These are phyloP conservation scores for Plenodomus tracheiphilus DNA, from an alignment of 2,329 filamentous ascomycete species.

Conservation along the genomic window DNA sequence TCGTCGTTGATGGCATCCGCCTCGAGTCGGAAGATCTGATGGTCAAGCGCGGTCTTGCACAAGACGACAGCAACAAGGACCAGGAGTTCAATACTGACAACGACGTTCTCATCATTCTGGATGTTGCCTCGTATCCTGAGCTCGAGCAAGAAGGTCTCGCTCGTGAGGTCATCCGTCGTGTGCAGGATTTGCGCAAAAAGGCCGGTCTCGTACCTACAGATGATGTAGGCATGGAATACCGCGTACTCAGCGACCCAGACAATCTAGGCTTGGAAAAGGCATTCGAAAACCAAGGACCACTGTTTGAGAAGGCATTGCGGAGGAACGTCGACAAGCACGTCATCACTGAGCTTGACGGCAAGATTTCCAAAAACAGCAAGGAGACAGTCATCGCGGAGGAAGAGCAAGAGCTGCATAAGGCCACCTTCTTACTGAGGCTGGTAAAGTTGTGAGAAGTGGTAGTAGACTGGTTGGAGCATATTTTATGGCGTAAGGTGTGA, in stretches of 20 bases:
- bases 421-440: constrained; percentile 75
- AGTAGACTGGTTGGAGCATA: background rate
- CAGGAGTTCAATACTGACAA: constrained; percentile 87
- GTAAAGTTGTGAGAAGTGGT: constrained; percentile 62
- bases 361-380: constrained; percentile 54
- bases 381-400: constrained; percentile 74
- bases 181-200: constrained; percentile 92
- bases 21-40: constrained; percentile 81
- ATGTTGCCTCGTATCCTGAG: constrained; percentile 79
- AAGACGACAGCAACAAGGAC: constrained; percentile 70
- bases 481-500: constrained; percentile 3
- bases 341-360: constrained; percentile 62
- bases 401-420: constrained; percentile 83
- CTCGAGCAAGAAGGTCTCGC: constrained; percentile 86
- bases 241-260: constrained; percentile 77
- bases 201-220: constrained; percentile 88
- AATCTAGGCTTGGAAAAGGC: constrained; percentile 71
- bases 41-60: constrained; percentile 77
- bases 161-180: constrained; percentile 88
- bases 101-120: constrained; percentile 90
- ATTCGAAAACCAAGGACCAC: constrained; percentile 67
- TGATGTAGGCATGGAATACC: constrained; percentile 94
- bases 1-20: constrained; percentile 82
- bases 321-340: constrained; percentile 74
- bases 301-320: constrained; percentile 77